Percentiles rank a stretch among this genome's conserved stretches.
phyloP scores from a whole-genome alignment of 1,139 yeast species.

The Nakaseomyces bracarensis region DNA sequence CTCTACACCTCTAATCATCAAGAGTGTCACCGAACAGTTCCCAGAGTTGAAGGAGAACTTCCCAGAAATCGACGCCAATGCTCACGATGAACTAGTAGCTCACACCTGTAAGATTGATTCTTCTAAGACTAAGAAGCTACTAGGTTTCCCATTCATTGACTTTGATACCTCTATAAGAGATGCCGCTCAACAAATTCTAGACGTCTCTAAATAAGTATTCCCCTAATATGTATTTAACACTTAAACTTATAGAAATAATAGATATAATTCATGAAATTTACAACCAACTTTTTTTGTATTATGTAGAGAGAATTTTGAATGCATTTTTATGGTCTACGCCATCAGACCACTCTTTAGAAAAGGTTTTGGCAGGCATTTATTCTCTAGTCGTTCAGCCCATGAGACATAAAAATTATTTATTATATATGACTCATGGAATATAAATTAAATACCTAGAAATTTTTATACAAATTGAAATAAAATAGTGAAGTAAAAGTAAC shows the following conservation, averaged over 20 bases:
- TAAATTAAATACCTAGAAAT: not conserved
- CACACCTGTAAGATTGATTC: slow-evolving; percentile 8
- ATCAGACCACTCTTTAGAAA: too few species aligned
- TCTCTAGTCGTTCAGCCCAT: too few species aligned
- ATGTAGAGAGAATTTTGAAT: not conserved
- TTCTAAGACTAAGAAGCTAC: slow-evolving; percentile 6
- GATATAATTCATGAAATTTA: too few species aligned
- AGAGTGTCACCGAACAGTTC: slow-evolving; percentile 32
- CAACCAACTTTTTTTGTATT: not conserved
- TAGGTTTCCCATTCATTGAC: slow-evolving; percentile 7
- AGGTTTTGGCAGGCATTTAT: too few species aligned
- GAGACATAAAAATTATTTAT: too few species aligned
- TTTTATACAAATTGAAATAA: too few species aligned
- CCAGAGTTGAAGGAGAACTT: slow-evolving; percentile 33
- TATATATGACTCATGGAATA: not conserved
- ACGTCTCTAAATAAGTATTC: not conserved
- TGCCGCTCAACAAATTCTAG: slow-evolving; percentile 8
- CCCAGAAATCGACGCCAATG: slow-evolving; percentile 11
- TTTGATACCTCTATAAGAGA: slow-evolving; percentile 8
- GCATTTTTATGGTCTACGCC: too few species aligned
- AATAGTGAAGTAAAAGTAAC: not conserved
- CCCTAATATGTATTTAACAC: not conserved
- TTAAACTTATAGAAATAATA: too few species aligned
- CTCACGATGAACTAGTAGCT: not conserved
- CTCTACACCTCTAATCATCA: slow-evolving; percentile 28